These are phyloP conservation scores for Cercospora citrullina DNA, from an alignment of 2,329 filamentous ascomycete species.

Conservation along the genomic window DNA sequence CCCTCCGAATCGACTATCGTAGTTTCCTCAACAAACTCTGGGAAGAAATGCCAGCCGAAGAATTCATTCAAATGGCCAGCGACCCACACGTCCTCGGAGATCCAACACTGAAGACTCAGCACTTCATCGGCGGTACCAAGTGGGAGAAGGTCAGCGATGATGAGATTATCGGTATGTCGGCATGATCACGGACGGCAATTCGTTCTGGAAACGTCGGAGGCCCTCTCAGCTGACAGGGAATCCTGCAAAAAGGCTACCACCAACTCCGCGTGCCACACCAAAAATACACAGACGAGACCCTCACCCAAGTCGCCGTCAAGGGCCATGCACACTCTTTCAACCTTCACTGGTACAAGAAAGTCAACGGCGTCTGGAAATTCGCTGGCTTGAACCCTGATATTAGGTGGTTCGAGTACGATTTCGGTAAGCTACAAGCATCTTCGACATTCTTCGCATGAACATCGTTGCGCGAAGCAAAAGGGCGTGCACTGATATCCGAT, in stretches of 20 bases:
- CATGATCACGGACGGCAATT: background rate
- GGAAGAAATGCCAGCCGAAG: conserved; percentile 57
- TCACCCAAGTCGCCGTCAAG: conserved; percentile 52
- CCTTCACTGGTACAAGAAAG: conserved; percentile 57
- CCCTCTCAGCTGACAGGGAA: conserved; percentile 21
- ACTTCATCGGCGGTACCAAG: conserved; percentile 56
- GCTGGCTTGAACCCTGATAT: conserved; percentile 57
- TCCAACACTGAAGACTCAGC: conserved; percentile 56
- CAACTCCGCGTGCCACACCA: conserved; percentile 61
- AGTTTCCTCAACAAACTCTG: conserved; percentile 57
- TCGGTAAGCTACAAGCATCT: too few relatives aligned
- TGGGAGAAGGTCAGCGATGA: conserved; percentile 53
- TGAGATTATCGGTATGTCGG: conserved; percentile 44
- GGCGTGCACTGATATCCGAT: too few relatives aligned
- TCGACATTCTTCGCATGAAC: too few relatives aligned
- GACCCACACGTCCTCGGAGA: conserved; percentile 56
- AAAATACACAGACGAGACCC: conserved; percentile 52
- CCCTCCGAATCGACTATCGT: conserved; percentile 66
- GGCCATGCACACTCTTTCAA: conserved; percentile 59
- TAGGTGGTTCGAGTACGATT: conserved; percentile 57
- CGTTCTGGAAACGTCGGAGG: background rate
- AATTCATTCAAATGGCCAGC: conserved; percentile 56
- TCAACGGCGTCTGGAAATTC: conserved; percentile 61
- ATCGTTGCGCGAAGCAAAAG: too few relatives aligned
- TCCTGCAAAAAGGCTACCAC: conserved; percentile 45